Conservation (phyloP, 2,329 filamentous ascomycete species). For the Zymoseptoria crescenta region DNA sequence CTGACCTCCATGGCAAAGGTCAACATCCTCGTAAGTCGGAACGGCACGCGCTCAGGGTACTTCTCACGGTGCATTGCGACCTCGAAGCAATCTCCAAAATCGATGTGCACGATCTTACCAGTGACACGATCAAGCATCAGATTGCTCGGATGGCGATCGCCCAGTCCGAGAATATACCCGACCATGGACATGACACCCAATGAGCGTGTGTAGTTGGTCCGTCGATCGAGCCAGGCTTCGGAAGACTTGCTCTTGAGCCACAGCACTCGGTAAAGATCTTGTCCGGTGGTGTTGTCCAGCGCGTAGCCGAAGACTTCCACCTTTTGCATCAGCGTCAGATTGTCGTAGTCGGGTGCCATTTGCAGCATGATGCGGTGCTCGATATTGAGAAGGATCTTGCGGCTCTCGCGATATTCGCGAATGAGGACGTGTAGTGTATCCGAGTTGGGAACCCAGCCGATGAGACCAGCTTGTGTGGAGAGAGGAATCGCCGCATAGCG, state of each 20-base stretch:
- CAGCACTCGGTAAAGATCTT: constrained; percentile 93
- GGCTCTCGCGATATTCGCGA: constrained; percentile 90
- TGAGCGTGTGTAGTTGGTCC: constrained; percentile 97
- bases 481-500: constrained; percentile 93
- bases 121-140: constrained; percentile 94
- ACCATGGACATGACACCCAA: constrained; percentile 99
- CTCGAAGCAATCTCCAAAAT: constrained; percentile 99
- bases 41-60: constrained; percentile 93
- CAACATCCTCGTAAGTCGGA: constrained; percentile 96
- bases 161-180: constrained; percentile 95
- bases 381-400: constrained; percentile 97
- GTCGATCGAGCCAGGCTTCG: constrained; percentile 91
- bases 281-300: constrained; percentile 96
- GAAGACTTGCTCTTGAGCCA: constrained; percentile 99
- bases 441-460: constrained; percentile 96
- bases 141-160: constrained; percentile 95
- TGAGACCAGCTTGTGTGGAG: constrained; percentile 87
- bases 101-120: constrained; percentile 95
- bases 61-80: constrained; percentile 99
- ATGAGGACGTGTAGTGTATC: constrained; percentile 96
- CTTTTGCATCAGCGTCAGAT: constrained; percentile 98
- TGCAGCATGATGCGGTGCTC: constrained; percentile 99
- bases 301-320: constrained; percentile 99
- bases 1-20: constrained; percentile 99
- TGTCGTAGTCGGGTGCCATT: constrained; percentile 98